Evolutionary conservation across 2,329 filamentous ascomycete genomes (phyloP).

Genomic region (Endoconidiophora polonica): DNA sequence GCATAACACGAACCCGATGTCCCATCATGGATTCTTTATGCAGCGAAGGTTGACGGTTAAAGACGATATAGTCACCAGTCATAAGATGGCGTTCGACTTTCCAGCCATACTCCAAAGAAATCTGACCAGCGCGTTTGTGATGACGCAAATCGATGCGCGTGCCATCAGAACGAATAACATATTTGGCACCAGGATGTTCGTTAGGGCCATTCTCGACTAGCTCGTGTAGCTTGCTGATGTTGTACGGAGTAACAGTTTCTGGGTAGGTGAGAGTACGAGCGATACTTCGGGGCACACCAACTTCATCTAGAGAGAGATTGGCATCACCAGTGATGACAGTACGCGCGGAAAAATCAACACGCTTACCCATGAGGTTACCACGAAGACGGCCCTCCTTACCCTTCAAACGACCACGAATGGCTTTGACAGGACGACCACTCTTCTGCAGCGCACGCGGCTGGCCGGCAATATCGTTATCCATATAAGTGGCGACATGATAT

Average conservation of each 20-base stretch:
- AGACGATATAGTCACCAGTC: constrained; percentile 94
- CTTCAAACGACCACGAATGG: constrained; percentile 91
- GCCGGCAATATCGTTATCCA: constrained; percentile 98
- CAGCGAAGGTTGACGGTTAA: constrained; percentile 96
- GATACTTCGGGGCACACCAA: constrained; percentile 88
- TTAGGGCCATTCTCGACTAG: constrained; percentile 88
- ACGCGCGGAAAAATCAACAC: constrained; percentile 97
- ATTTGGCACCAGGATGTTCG: constrained; percentile 88
- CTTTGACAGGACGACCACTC: constrained; percentile 89
- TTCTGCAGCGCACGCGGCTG: constrained; percentile 91
- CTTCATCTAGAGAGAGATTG: constrained; percentile 89
- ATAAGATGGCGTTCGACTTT: constrained; percentile 96
- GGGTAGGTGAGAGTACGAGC: constrained; percentile 89
- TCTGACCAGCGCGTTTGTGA: constrained; percentile 72
- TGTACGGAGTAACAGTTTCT: constrained; percentile 94
- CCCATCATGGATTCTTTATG: constrained; percentile 99
- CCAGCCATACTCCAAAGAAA: constrained; percentile 88
- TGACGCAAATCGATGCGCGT: constrained; percentile 90
- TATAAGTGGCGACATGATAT: constrained; percentile 96
- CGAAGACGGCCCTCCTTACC: constrained; percentile 96
- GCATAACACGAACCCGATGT: constrained; percentile 93
- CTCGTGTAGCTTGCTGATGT: constrained; percentile 79
- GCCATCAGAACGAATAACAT: constrained; percentile 85
- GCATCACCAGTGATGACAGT: constrained; percentile 99
- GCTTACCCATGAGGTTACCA: constrained; percentile 98